Percentiles rank a stretch among this genome's conserved stretches.
Evolutionary conservation across 495 filamentous ascomycete genomes (phyloP).

Genomic region (Penicillium parvum): DNA sequence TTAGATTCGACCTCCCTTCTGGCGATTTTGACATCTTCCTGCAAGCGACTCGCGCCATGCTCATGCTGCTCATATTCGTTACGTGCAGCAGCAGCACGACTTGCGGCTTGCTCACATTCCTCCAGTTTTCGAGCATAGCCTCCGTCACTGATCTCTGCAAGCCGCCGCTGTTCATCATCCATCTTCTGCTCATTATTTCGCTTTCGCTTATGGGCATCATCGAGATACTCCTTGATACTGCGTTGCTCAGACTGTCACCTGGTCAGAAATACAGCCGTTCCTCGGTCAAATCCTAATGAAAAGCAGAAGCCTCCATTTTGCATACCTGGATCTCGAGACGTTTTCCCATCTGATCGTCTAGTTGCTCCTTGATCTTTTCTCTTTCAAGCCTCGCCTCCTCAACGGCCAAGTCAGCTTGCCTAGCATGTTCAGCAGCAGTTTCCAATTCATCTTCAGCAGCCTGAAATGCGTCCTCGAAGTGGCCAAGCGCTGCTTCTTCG

Average conservation of each 20-base stretch:
- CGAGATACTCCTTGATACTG: conserved; percentile 43
- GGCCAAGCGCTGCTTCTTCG: conserved; percentile 35
- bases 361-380: conserved; percentile 33
- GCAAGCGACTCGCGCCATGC: conserved; percentile 18
- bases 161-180: conserved; percentile 43
- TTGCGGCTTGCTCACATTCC: conserved; percentile 39
- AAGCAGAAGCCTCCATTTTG: conserved; percentile 8
- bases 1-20: conserved; percentile 25
- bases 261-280: no score
- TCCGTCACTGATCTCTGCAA: conserved; percentile 51
- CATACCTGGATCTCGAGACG: conserved; percentile 46
- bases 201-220: conserved; percentile 35
- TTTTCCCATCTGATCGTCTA: conserved; percentile 38
- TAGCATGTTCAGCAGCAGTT: conserved; percentile 51
- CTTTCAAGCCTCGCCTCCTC: conserved; percentile 42
- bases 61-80: conserved; percentile 30
- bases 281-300: background rate
- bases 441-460: conserved; percentile 44
- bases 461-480: conserved; percentile 40
- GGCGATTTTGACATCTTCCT: conserved; percentile 35
- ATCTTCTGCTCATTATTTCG: conserved; percentile 41
- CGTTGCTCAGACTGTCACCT: conserved; percentile 46
- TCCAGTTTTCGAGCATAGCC: conserved; percentile 46
- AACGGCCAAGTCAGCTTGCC: conserved; percentile 46
- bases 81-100: conserved; percentile 30